These are phyloP conservation scores for Malus hybrid DNA, from an alignment of 331 rosid genomes.

Conservation along the genomic window DNA sequence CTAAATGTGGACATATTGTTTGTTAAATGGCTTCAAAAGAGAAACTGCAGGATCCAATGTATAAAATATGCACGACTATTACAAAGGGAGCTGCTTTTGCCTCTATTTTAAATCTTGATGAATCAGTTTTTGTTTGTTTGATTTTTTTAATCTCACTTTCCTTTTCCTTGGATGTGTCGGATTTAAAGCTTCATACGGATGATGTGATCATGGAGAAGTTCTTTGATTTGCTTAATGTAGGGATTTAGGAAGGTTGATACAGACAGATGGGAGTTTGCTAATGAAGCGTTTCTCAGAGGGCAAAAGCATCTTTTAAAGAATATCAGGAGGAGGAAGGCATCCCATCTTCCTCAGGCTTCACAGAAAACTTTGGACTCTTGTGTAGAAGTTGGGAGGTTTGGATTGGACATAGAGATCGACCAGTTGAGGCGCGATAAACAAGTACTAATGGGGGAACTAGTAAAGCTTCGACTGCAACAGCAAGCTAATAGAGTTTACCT, in stretches of 20 bases:
- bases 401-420: slow-evolving; percentile 54
- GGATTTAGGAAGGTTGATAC: slow-evolving; percentile 87
- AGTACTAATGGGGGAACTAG: slow-evolving; percentile 56
- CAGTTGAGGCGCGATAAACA: slow-evolving; percentile 57
- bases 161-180: neutral
- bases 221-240: slow-evolving; percentile 35
- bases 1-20: slow-evolving; percentile 5
- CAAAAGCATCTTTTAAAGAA: slow-evolving; percentile 55
- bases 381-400: slow-evolving; percentile 63
- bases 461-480: slow-evolving; percentile 68
- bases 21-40: slow-evolving; percentile 17
- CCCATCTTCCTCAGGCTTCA: slow-evolving; percentile 18
- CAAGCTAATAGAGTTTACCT: slow-evolving; percentile 41
- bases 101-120: neutral
- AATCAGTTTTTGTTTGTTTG: neutral
- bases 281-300: slow-evolving; percentile 76
- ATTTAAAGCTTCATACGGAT: neutral
- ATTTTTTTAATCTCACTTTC: neutral
- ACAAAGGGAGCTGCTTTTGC: neutral
- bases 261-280: slow-evolving; percentile 91
- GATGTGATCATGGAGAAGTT: slow-evolving; percentile 13
- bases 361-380: slow-evolving; percentile 47
- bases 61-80: neutral
- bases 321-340: slow-evolving; percentile 55
- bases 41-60: neutral